phyloP scores from a whole-genome alignment of 441 rosid species.

The Erodium texanum region DNA sequence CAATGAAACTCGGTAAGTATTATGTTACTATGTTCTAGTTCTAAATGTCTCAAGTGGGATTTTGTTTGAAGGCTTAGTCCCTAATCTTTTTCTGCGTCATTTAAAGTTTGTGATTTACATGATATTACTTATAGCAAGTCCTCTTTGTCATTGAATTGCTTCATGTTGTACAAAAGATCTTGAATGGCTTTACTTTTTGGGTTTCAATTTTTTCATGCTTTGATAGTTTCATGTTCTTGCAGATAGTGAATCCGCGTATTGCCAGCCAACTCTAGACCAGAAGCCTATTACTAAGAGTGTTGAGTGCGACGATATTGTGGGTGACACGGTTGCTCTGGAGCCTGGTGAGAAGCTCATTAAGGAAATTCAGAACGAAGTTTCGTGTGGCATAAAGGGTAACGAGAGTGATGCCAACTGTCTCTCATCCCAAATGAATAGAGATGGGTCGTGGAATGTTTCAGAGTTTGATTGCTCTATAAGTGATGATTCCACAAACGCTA shows the following conservation, averaged over 20 bases:
- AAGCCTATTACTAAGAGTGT: background rate
- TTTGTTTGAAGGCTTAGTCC: background rate
- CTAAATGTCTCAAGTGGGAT: background rate
- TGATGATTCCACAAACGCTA: slow-evolving; percentile 1
- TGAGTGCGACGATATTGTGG: background rate
- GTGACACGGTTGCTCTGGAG: background rate
- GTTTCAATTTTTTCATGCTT: background rate
- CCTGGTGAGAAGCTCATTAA: background rate
- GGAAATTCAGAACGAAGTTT: background rate
- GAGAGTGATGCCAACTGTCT: background rate
- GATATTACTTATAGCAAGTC: background rate
- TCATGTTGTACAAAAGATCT: background rate
- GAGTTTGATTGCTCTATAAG: slow-evolving; percentile 3
- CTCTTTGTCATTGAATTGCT: too few species aligned
- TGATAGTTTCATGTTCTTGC: slow-evolving; percentile 1
- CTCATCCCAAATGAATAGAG: background rate
- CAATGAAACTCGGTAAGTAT: slow-evolving; percentile 1
- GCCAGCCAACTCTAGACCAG: background rate
- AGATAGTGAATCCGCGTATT: background rate
- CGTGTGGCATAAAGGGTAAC: background rate
- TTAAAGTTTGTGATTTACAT: background rate
- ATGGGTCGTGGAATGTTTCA: slow-evolving; percentile 1
- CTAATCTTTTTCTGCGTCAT: background rate
- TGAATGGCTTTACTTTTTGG: too few species aligned
- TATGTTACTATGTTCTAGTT: background rate